Evolutionary conservation across 2,329 filamentous ascomycete genomes (phyloP), one percentile per base, ranked within the genome.

Genomic region (Stylonectria norvegica): DNA sequence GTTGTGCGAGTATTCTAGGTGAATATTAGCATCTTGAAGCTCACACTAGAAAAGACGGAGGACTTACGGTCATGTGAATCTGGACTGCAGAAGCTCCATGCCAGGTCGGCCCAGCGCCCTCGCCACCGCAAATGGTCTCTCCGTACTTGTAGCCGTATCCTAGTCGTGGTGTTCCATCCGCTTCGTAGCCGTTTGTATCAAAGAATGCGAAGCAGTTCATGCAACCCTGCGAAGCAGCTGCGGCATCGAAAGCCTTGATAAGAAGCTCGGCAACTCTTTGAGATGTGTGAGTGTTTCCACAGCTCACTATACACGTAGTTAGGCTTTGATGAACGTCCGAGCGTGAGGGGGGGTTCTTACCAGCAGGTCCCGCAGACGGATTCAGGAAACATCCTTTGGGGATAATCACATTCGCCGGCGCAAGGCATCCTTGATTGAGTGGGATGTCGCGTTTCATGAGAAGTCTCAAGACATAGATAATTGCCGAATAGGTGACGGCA

Each of bases 251-350:
- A 5, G 56, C 55, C 2, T 47, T 38, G 14, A 65, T 45, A 23
- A 63, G 55, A 5, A 58, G 49, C 18, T 62, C 60, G 7, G 53
- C 53, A 3, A 63, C 49, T 8, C 60, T 53, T 46, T 63, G 58
- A 9, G 50, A 56, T 8, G 57, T 58, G 1, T 60, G 47, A 1
- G 88, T 83, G 54, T 87, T 88, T 14, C 85, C 85, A 25, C 56
- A 57, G 38, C 36, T 33, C 14, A 63, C 51, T n/a, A n/a, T n/a
- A n/a, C n/a, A n/a, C n/a, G n/a, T n/a, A n/a, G n/a, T n/a, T n/a
- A n/a, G n/a, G n/a, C n/a, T n/a, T n/a, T n/a, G n/a, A n/a, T n/a
- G n/a, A n/a, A n/a, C n/a, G n/a, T n/a, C n/a, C n/a, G n/a, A n/a
- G n/a, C n/a, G n/a, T n/a, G n/a, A n/a, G n/a, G n/a, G n/a, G n/a